These are phyloP conservation scores for Tolypocladium capitatum DNA, from an alignment of 2,329 filamentous ascomycete genomes.

Conservation along the genomic window DNA sequence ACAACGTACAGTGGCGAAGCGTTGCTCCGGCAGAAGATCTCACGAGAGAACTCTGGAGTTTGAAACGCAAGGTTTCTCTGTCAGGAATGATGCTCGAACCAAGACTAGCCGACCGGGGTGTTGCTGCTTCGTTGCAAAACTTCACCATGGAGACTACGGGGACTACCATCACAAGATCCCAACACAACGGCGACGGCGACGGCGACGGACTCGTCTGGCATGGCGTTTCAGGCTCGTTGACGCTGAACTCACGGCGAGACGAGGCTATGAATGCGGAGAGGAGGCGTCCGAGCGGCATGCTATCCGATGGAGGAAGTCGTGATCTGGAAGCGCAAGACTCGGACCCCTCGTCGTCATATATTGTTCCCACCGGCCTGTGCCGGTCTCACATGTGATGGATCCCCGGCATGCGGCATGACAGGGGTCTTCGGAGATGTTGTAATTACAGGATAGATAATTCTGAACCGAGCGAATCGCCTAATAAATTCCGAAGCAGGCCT, in stretches of 20 bases:
- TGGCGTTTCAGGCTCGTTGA: constrained; percentile 9
- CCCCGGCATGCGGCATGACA: neutral
- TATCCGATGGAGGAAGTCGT: constrained; percentile 1
- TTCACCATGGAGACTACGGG: neutral
- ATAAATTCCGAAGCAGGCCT: neutral
- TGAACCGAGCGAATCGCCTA: constrained; percentile 10
- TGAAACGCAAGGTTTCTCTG: constrained; percentile 9
- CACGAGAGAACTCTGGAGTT: constrained; percentile 9
- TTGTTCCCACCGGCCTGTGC: neutral
- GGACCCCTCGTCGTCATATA: neutral
- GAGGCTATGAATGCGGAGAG: constrained; percentile 6
- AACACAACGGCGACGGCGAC: neutral
- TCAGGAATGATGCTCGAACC: constrained; percentile 2
- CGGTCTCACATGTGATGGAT: constrained; percentile 3
- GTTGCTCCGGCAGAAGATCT: constrained; percentile 12
- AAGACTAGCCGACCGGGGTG: neutral
- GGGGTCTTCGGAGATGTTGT: constrained; percentile 12
- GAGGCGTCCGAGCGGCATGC: constrained; percentile 5
- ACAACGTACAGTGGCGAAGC: constrained; percentile 13
- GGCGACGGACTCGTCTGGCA: neutral
- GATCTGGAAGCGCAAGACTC: constrained; percentile 8
- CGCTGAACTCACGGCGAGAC: constrained; percentile 10
- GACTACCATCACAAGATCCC: neutral
- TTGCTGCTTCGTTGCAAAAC: constrained; percentile 1
- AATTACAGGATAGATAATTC: constrained; percentile 21